These are phyloP conservation scores for Myochromella boudieri DNA, from an alignment of 768 basidiomycete genomes.

Conservation along the genomic window DNA sequence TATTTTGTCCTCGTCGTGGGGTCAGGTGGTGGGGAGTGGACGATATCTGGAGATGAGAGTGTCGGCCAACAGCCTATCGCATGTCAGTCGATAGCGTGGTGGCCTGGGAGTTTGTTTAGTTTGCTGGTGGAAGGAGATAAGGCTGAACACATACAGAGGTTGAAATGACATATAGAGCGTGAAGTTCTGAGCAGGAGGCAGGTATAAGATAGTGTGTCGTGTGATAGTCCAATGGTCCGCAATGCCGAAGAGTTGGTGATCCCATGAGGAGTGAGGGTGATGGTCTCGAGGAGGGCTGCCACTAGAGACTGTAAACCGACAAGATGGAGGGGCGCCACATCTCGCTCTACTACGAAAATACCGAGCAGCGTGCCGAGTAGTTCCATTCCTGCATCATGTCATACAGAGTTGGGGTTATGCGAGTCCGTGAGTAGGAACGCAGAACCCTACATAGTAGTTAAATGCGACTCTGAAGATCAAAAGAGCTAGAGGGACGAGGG, in stretches of 20 bases:
- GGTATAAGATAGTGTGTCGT: no score
- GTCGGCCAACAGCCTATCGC: not conserved
- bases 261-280: not conserved
- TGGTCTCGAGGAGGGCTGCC: not conserved
- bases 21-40: not conserved
- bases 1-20: constrained; percentile 4
- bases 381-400: no score
- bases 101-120: not conserved
- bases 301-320: not conserved
- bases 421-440: not conserved
- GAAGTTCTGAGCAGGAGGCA: no score
- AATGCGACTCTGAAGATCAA: not conserved
- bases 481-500: not conserved
- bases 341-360: no score
- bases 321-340: not conserved
- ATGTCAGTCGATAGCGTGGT: no score
- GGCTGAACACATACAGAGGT: not conserved
- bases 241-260: no score
- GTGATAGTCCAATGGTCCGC: no score
- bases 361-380: not conserved
- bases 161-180: no score
- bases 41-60: not conserved
- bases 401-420: not conserved
- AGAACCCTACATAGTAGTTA: not conserved
- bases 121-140: not conserved